phyloP scores from a whole-genome alignment of 805 yeast species.

The Yarrowia sp. region DNA sequence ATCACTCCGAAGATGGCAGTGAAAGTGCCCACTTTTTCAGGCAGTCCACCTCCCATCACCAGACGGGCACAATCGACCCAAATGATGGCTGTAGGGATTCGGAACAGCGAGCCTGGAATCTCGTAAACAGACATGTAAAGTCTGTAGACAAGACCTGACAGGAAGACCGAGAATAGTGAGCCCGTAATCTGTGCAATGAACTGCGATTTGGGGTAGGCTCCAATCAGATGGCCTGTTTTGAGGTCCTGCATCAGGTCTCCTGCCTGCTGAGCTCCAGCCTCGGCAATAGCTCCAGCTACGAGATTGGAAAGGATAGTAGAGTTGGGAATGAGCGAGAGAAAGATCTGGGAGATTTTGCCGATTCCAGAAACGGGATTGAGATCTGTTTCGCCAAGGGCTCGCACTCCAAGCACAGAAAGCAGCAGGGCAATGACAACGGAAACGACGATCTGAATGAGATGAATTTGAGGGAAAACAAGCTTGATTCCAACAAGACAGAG shows the following conservation, averaged over 20 bases:
- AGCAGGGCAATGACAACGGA: constrained; percentile 80
- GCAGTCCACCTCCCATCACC: constrained; percentile 88
- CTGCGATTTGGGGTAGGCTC: constrained; percentile 93
- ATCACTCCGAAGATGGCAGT: constrained; percentile 74
- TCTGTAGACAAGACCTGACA: constrained; percentile 82
- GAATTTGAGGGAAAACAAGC: constrained; percentile 72
- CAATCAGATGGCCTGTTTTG: constrained; percentile 89
- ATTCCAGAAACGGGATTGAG: constrained; percentile 96
- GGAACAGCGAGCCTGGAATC: constrained; percentile 80
- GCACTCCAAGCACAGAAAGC: constrained; percentile 83
- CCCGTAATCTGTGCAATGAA: constrained; percentile 90
- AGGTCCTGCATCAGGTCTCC: constrained; percentile 98
- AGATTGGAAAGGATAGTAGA: constrained; percentile 84
- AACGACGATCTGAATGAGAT: constrained; percentile 68
- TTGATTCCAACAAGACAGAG: constrained; percentile 71
- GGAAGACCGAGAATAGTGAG: constrained; percentile 78
- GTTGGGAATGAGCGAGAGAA: constrained; percentile 78
- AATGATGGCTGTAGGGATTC: constrained; percentile 93
- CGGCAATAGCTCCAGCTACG: constrained; percentile 96
- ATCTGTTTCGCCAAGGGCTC: constrained; percentile 97
- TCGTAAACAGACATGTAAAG: constrained; percentile 82
- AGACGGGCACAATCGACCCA: constrained; percentile 97
- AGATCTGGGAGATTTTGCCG: constrained; percentile 88
- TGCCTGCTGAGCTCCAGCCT: constrained; percentile 99
- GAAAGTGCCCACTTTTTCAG: constrained; percentile 73